Evolutionary conservation across 305 asterid genomes (phyloP).

Genomic region (Solanum hybrid): DNA sequence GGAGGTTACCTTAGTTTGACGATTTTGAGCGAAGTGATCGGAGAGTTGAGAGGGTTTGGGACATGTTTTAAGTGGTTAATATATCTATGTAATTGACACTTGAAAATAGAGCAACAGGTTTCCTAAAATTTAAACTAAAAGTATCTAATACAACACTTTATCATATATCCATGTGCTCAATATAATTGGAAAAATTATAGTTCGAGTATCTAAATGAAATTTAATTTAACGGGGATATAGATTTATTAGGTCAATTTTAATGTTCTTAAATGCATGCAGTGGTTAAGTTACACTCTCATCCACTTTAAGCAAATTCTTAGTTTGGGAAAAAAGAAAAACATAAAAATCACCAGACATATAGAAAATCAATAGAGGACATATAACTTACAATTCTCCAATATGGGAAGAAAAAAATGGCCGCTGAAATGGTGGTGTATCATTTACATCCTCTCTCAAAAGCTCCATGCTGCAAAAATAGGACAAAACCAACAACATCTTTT

Average conservation of each 20-base stretch:
- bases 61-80: too few relatives aligned
- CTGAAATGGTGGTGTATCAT: conserved; percentile 26
- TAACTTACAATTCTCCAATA: conserved; percentile 19
- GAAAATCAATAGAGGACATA: neutral
- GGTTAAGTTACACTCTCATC: neutral
- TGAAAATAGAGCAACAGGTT: neutral
- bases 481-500: neutral
- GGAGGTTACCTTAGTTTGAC: neutral
- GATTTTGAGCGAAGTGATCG: neutral
- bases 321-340: neutral
- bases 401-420: conserved; percentile 32
- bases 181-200: neutral
- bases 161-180: neutral
- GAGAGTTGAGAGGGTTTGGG: neutral
- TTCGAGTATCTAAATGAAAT: neutral
- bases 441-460: conserved; percentile 29
- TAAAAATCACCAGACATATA: too few relatives aligned
- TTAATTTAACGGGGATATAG: neutral
- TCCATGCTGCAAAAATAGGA: conserved; percentile 22
- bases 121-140: neutral
- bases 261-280: neutral
- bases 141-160: neutral
- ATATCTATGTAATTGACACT: neutral
- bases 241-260: neutral
- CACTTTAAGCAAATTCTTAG: neutral